These are phyloP conservation scores for Lentithecium fluviatile DNA, from an alignment of 495 filamentous ascomycete species.

Conservation along the genomic window DNA sequence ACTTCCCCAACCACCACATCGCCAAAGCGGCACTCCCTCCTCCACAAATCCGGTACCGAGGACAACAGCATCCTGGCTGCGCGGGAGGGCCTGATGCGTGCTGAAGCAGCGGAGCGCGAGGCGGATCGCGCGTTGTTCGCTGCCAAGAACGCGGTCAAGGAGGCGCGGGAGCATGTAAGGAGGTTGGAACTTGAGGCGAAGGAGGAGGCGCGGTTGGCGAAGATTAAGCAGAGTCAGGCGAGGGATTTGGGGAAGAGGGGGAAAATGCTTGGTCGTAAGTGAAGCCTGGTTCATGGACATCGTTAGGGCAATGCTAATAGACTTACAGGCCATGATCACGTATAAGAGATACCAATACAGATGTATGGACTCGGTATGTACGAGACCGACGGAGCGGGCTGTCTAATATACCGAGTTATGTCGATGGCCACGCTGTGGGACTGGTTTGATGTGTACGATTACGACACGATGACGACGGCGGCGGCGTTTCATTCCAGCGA, in stretches of 20 bases:
- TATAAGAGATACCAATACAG: too few relatives aligned
- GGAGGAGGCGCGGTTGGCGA: constrained; percentile 61
- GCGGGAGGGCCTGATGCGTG: constrained; percentile 56
- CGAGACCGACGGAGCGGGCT: too few relatives aligned
- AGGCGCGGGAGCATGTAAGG: constrained; percentile 63
- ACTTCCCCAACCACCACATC: constrained; percentile 18
- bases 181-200: constrained; percentile 61
- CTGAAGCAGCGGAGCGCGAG: constrained; percentile 60
- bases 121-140: constrained; percentile 60
- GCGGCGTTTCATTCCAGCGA: too few relatives aligned
- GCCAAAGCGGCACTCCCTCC: constrained; percentile 42
- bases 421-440: too few relatives aligned
- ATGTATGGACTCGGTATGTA: too few relatives aligned
- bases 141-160: constrained; percentile 56
- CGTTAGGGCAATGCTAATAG: too few relatives aligned
- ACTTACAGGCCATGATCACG: too few relatives aligned
- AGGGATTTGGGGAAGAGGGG: constrained; percentile 62
- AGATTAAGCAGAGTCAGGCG: constrained; percentile 66
- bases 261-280: constrained; percentile 64
- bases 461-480: too few relatives aligned
- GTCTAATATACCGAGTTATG: too few relatives aligned
- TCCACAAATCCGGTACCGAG: constrained; percentile 48
- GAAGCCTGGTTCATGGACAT: not conserved
- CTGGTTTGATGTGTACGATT: too few relatives aligned
- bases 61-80: constrained; percentile 61